Evolutionary conservation across 2,329 filamentous ascomycete species (phyloP).

Genomic region (Monilinia fructicola): DNA sequence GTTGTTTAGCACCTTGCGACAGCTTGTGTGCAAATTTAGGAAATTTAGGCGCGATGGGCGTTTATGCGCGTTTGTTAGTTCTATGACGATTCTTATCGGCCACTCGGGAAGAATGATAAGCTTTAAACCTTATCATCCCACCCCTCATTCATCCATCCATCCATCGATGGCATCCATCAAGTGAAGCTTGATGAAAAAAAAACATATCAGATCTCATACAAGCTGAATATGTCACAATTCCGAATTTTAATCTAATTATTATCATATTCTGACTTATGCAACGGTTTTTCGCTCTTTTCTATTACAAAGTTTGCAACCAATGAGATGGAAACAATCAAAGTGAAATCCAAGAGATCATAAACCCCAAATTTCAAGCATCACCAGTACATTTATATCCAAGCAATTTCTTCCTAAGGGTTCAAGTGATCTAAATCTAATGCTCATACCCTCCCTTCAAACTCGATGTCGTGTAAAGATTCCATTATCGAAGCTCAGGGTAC

Average conservation of each 20-base stretch:
- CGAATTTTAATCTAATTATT: neutral
- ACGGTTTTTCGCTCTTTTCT: neutral
- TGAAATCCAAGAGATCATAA: neutral
- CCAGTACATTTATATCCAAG: constrained; percentile 10
- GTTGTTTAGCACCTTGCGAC: constrained; percentile 8
- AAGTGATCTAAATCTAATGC: constrained; percentile 18
- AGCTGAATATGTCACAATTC: constrained; percentile 6
- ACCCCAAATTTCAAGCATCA: neutral
- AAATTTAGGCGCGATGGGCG: constrained; percentile 20
- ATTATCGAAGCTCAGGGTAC: constrained; percentile 5
- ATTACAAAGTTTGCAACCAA: neutral
- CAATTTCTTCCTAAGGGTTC: constrained; percentile 6
- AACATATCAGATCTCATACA: constrained; percentile 6
- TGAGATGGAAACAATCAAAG: neutral
- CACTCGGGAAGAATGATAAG: constrained; percentile 7
- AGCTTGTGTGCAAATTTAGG: constrained; percentile 22
- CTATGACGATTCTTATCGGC: neutral
- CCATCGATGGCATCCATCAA: neutral
- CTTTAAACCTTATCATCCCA: neutral
- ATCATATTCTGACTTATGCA: neutral
- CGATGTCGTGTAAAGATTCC: constrained; percentile 18
- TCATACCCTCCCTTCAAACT: constrained; percentile 2
- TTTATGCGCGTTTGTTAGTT: neutral
- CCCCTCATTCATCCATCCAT: neutral
- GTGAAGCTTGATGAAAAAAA: constrained; percentile 12